Base-by-base conservation (phyloP, 495 filamentous ascomycete species). In the Stereocaulon alpinum region DNA sequence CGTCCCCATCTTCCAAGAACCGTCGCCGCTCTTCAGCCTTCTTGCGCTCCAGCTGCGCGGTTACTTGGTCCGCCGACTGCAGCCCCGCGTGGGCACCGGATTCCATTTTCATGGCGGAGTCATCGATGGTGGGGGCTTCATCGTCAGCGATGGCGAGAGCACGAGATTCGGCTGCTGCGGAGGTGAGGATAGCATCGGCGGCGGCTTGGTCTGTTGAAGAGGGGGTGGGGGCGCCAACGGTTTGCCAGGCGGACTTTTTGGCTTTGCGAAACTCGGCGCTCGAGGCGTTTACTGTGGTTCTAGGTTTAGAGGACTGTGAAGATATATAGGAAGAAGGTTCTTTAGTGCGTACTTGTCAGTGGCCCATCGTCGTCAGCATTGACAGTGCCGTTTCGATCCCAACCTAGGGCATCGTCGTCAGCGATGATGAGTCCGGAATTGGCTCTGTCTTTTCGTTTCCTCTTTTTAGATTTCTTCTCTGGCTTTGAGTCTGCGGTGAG, bases 11-110 rank as follows among this genome's bases (percentile, higher is more conserved):
- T 22, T 56, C 45, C 14, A 58, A 24, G 32, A 64, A 66, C 4
- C 67, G 64, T 41, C 48, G 20, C 44, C 55, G 57, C 53, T 73
- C 75, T 57, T 78, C 74, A 29, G 67, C 67, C 58, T 74, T 72
- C 45, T 70, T 67, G 52, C 64, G 68, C 62, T 72, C 77, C 51
- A 94, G 76, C 60, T 91, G 86, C 0, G 83, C 86, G 4, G 87
- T 84, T 0, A 96, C 87, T 41, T 90, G 80, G 0, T 80, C 81
- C 2, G 86, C 92, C 5, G 78, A 89, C 69, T 97, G 93, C 17
- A 98, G 74, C 17, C 93, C 94, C 0, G 89, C 90, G 64, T 84
- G 80, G 3, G 88, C 87, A 4, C 94, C 94, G 58, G 87, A 86
- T 55, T 87, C 83, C 90, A 96, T 95, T 63, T 77, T 80, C 29